These are phyloP conservation scores for Carallia brachiata DNA, from an alignment of 345 rosid species.

Conservation along the genomic window DNA sequence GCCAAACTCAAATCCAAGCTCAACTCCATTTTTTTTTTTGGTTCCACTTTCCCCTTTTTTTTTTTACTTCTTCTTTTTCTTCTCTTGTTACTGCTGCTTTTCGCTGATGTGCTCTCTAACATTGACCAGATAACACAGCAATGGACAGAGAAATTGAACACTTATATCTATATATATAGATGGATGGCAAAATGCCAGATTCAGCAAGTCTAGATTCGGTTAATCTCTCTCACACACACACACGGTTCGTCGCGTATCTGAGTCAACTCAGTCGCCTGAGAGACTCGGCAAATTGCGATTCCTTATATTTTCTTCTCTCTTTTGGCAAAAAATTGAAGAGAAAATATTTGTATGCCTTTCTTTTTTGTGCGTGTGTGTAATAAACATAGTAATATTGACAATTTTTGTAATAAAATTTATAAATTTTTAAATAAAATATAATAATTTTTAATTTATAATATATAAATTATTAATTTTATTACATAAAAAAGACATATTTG, in stretches of 20 bases:
- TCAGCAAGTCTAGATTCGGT: slow-evolving; percentile 45
- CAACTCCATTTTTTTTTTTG: slow-evolving; percentile 44
- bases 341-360: too few species aligned
- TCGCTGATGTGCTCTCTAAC: slow-evolving; percentile 1
- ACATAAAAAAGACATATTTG: too few species aligned
- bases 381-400: too few species aligned
- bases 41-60: background rate
- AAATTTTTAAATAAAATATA: too few species aligned
- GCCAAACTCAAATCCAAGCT: slow-evolving; percentile 58
- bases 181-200: slow-evolving; percentile 23
- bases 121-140: slow-evolving; percentile 29
- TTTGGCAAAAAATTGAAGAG: too few species aligned
- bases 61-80: background rate
- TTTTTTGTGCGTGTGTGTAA: too few species aligned
- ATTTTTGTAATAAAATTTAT: too few species aligned
- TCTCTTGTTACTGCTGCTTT: background rate
- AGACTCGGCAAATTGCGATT: background rate
- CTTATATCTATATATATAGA: slow-evolving; percentile 14
- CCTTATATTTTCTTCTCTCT: too few species aligned
- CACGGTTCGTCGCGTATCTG: slow-evolving; percentile 39
- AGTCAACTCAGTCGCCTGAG: slow-evolving; percentile 24
- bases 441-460: too few species aligned
- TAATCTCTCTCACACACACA: background rate
- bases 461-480: too few species aligned
- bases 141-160: background rate